Percentiles rank a stretch among this genome's conserved stretches.
These are phyloP conservation scores for Exophiala sp. DNA, from an alignment of 2,329 filamentous ascomycete species.

Conservation along the genomic window DNA sequence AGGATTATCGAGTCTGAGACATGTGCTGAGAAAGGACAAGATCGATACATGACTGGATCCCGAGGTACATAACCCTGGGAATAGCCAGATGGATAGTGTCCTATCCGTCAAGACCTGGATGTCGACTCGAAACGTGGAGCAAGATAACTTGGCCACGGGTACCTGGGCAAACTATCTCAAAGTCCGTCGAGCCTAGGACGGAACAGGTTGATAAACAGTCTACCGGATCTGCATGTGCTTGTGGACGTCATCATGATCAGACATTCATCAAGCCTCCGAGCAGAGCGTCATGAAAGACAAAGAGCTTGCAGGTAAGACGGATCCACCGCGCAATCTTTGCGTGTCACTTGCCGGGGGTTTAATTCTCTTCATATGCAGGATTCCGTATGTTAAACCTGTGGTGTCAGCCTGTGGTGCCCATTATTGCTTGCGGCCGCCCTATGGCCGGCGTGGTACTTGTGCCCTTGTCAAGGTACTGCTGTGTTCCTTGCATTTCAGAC, in stretches of 20 bases:
- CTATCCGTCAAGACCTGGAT: constrained; percentile 8
- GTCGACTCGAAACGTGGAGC: constrained; percentile 1
- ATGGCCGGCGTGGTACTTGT: constrained; percentile 4
- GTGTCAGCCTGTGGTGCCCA: background rate
- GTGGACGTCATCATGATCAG: constrained; percentile 5
- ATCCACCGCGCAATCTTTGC: no score
- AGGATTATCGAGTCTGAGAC: constrained; percentile 20
- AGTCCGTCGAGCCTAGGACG: constrained; percentile 8
- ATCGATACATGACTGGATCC: constrained; percentile 17
- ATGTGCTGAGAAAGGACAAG: constrained; percentile 18
- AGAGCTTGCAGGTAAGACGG: no score
- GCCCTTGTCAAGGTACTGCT: constrained; percentile 6
- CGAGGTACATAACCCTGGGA: constrained; percentile 5
- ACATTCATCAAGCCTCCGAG: no score
- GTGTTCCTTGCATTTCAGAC: constrained; percentile 24
- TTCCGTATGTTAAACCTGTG: background rate
- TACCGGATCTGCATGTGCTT: background rate
- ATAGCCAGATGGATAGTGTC: constrained; percentile 5
- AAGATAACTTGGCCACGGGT: constrained; percentile 9
- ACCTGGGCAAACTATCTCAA: constrained; percentile 6
- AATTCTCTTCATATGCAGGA: background rate
- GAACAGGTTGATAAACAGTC: background rate
- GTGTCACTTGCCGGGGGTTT: no score
- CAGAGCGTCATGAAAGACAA: no score
- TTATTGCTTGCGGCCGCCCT: background rate